Evolutionary conservation across 371 early-diverging fungal genomes (phyloP).

Genomic region (Lichtheimia ramosa): DNA sequence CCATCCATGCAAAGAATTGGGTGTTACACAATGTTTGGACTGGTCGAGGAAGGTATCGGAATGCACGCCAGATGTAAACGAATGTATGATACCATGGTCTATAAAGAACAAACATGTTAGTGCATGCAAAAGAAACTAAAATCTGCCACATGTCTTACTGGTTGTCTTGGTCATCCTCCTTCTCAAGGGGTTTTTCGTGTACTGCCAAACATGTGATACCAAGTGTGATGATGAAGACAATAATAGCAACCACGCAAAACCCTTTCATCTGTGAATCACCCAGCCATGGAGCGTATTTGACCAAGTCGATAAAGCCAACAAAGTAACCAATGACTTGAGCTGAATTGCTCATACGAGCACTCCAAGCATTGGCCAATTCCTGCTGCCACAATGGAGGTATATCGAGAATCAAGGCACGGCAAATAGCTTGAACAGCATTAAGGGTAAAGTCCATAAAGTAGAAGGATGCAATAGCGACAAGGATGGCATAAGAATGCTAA

Average conservation of each 20-base stretch:
- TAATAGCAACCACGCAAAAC: constrained; percentile 54
- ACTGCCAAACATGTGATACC: constrained; percentile 46
- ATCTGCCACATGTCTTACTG: neutral
- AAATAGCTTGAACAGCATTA: constrained; percentile 71
- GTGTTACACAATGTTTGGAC: constrained; percentile 63
- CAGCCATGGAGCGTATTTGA: constrained; percentile 50
- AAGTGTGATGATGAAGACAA: constrained; percentile 45
- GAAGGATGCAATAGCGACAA: constrained; percentile 68
- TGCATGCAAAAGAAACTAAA: constrained; percentile 3
- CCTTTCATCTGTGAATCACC: constrained; percentile 62
- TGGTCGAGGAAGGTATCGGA: constrained; percentile 44
- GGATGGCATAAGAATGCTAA: constrained; percentile 34
- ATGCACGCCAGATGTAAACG: constrained; percentile 43
- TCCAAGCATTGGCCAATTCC: constrained; percentile 71
- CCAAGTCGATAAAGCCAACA: constrained; percentile 62
- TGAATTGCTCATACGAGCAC: constrained; percentile 68
- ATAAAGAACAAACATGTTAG: neutral
- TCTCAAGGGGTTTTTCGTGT: constrained; percentile 27
- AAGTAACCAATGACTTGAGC: constrained; percentile 76
- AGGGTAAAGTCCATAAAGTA: constrained; percentile 78
- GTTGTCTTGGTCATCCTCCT: constrained; percentile 17
- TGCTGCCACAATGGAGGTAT: constrained; percentile 70
- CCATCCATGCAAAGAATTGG: constrained; percentile 75
- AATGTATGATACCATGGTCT: constrained; percentile 39
- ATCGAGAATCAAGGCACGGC: constrained; percentile 77